A percentile compares a stretch with the other conserved stretches of the same genome.
phyloP scores from a whole-genome alignment of 495 filamentous ascomycete genomes.

The Talaromyces nanjingensis region DNA sequence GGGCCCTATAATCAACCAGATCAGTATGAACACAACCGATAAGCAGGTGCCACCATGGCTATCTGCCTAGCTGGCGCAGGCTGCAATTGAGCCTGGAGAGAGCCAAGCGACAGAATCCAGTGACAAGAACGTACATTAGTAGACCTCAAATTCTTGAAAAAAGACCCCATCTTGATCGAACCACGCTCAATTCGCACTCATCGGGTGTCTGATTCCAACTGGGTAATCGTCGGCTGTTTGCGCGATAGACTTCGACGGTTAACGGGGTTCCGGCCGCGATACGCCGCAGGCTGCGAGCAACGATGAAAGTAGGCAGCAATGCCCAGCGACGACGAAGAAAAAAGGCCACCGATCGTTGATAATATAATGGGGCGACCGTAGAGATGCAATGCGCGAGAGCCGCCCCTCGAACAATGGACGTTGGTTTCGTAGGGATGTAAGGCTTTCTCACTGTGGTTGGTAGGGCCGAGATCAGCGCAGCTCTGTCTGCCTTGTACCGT shows the following conservation, averaged over 20 bases:
- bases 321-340: background rate
- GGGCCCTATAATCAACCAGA: conserved; percentile 25
- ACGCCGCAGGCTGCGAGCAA: background rate
- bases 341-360: background rate
- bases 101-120: conserved; percentile 8
- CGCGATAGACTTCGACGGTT: background rate
- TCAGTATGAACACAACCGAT: conserved; percentile 14
- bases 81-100: conserved; percentile 13
- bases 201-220: background rate
- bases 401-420: background rate
- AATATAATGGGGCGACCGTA: background rate
- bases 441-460: background rate
- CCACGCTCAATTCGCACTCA: background rate
- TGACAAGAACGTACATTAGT: conserved; percentile 30
- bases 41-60: background rate
- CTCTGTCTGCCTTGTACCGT: background rate
- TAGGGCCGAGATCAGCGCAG: background rate
- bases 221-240: background rate
- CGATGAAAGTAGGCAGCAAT: background rate
- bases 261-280: background rate
- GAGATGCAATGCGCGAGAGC: background rate
- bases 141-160: conserved; percentile 32
- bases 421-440: background rate
- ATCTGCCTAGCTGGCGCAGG: background rate
- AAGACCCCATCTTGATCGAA: conserved; percentile 32